phyloP scores from a whole-genome alignment of 2,329 filamentous ascomycete species.

The Venturiaceae sp. region DNA sequence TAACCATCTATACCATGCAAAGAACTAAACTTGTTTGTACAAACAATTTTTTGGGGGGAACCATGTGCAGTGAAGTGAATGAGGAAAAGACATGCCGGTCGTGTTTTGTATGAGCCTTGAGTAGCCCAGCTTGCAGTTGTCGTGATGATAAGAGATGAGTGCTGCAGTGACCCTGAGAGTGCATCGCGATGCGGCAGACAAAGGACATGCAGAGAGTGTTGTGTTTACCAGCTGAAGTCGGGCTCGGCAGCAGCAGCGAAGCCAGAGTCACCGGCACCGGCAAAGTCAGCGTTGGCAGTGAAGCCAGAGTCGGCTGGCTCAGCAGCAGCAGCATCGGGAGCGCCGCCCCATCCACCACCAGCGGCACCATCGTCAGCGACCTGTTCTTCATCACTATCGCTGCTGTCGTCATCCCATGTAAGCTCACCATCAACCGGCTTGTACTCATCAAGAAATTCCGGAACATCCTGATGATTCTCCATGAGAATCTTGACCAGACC shows the following conservation, averaged over 20 bases:
- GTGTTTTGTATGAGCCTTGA: background rate
- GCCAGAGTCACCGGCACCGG: background rate
- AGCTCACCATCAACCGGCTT: conserved; percentile 46
- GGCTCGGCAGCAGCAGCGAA: background rate
- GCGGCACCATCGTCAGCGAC: conserved; percentile 28
- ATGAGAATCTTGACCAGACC: conserved; percentile 72
- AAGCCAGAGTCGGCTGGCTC: background rate
- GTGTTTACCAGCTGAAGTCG: background rate
- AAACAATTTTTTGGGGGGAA: background rate
- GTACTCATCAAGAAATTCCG: conserved; percentile 66
- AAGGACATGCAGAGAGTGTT: background rate
- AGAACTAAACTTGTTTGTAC: background rate
- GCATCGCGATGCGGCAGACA: background rate
- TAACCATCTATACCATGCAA: too few relatives aligned
- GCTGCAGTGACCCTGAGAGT: background rate
- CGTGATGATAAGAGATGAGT: too few relatives aligned
- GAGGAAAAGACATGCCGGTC: background rate
- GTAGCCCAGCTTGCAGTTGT: background rate
- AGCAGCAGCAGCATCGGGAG: background rate
- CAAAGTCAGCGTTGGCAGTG: background rate
- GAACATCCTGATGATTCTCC: conserved; percentile 68
- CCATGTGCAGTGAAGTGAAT: background rate
- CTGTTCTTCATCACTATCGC: conserved; percentile 14
- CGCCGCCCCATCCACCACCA: background rate
- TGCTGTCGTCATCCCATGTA: conserved; percentile 43